These are phyloP conservation scores for Arachis stenosperma DNA, from an alignment of 306 rosid species.

Conservation along the genomic window DNA sequence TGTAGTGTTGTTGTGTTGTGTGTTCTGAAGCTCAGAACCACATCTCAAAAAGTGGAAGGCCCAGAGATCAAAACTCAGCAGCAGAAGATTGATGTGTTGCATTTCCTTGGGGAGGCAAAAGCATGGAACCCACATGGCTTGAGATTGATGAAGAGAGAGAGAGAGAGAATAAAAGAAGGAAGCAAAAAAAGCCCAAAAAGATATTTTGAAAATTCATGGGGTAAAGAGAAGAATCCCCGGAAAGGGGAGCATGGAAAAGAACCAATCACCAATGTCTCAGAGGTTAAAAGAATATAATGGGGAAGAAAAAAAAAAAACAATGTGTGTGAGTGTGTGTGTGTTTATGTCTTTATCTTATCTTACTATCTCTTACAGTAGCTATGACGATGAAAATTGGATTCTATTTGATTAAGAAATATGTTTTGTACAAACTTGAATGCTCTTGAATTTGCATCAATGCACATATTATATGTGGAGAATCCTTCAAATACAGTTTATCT, in stretches of 20 bases:
- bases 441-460: neutral
- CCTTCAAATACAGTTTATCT: no score
- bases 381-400: no score
- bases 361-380: no score
- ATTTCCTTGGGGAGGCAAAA: conserved; percentile 61
- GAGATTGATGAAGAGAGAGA: conserved; percentile 38
- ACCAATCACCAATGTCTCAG: conserved; percentile 46
- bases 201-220: conserved; percentile 60
- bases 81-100: conserved; percentile 53
- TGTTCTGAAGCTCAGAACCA: conserved; percentile 59
- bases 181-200: conserved; percentile 67
- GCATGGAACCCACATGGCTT: conserved; percentile 75
- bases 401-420: no score
- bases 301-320: conserved; percentile 5
- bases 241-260: conserved; percentile 50
- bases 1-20: no score
- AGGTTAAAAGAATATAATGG: no score
- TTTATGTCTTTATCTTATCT: neutral
- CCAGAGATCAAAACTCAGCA: conserved; percentile 60
- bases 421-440: neutral
- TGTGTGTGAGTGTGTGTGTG: neutral
- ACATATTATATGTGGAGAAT: no score
- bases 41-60: conserved; percentile 60
- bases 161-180: conserved; percentile 35
- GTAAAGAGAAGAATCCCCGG: conserved; percentile 52